These are phyloP conservation scores for Cytospora paraplurivora DNA, from an alignment of 2,329 filamentous ascomycete species.

Conservation along the genomic window DNA sequence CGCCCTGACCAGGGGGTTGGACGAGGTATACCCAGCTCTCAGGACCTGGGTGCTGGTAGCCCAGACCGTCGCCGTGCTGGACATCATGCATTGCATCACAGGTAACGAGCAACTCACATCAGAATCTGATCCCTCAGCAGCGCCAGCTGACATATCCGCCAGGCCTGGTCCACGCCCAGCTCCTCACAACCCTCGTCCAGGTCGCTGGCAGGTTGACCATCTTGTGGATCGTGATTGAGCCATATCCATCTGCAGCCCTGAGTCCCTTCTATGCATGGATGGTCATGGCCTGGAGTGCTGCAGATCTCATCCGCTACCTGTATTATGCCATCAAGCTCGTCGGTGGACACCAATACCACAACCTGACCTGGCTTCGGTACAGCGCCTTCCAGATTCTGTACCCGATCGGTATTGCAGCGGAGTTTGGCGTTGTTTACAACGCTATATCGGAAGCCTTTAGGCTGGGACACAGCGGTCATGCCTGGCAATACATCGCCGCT, in stretches of 20 bases:
- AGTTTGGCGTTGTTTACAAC: conserved; percentile 19
- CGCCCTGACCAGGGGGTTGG: conserved; percentile 11
- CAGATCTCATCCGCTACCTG: conserved; percentile 23
- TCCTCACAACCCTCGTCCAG: conserved; percentile 25
- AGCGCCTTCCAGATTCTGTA: conserved; percentile 28
- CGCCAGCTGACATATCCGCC: background rate
- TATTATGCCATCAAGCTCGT: conserved; percentile 26
- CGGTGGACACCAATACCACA: conserved; percentile 25
- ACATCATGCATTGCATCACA: conserved; percentile 21
- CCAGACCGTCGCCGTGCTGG: conserved; percentile 22
- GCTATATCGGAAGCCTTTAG: conserved; percentile 14
- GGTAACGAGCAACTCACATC: background rate
- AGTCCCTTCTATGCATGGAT: conserved; percentile 13
- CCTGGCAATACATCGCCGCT: conserved; percentile 23
- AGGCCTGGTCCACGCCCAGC: conserved; percentile 27
- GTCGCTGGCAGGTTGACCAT: conserved; percentile 25
- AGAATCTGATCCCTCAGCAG: too few relatives aligned
- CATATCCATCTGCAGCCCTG: conserved; percentile 17
- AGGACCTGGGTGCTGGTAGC: conserved; percentile 20
- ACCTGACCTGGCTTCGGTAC: conserved; percentile 25
- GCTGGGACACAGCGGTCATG: conserved; percentile 1
- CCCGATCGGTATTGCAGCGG: conserved; percentile 24
- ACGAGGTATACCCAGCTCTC: conserved; percentile 19
- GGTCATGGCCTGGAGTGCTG: conserved; percentile 24
- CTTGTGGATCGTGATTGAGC: conserved; percentile 28